Evolutionary conservation across 2,329 filamentous ascomycete species (phyloP).

Genomic region (Beauveria sp.): DNA sequence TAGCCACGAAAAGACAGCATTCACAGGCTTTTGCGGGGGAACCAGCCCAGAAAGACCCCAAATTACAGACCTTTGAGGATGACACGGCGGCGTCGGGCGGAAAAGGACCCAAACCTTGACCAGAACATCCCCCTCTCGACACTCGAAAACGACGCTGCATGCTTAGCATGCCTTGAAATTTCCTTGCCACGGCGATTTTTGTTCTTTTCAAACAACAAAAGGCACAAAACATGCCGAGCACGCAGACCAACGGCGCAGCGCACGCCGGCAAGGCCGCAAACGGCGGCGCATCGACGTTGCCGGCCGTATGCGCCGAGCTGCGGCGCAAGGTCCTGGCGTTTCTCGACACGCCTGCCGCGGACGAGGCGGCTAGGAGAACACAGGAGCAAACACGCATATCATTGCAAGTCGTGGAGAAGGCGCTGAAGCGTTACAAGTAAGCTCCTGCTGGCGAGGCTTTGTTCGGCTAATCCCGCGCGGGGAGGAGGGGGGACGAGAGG

Average conservation of each 20-base stretch:
- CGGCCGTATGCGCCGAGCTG: conserved; percentile 7
- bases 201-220: neutral
- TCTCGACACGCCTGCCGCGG: conserved; percentile 5
- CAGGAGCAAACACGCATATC: conserved; percentile 70
- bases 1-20: neutral
- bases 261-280: neutral
- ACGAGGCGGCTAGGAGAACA: conserved; percentile 3
- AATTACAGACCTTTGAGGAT: neutral
- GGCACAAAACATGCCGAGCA: conserved; percentile 7
- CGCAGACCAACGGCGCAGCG: conserved; percentile 9
- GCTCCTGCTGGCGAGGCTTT: conserved; percentile 20
- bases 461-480: conserved; percentile 2
- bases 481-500: neutral
- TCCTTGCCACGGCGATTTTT: too few relatives aligned
- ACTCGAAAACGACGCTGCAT: neutral
- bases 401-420: conserved; percentile 65
- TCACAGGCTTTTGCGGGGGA: neutral
- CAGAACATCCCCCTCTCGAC: neutral
- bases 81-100: neutral
- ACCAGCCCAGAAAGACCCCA: neutral
- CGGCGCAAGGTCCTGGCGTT: conserved; percentile 12
- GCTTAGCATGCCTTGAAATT: too few relatives aligned
- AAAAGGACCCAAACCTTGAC: neutral
- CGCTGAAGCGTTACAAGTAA: conserved; percentile 68
- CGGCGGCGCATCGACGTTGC: neutral